Evolutionary conservation across 1,139 yeast species (phyloP).

Genomic region (Pichia sp.): DNA sequence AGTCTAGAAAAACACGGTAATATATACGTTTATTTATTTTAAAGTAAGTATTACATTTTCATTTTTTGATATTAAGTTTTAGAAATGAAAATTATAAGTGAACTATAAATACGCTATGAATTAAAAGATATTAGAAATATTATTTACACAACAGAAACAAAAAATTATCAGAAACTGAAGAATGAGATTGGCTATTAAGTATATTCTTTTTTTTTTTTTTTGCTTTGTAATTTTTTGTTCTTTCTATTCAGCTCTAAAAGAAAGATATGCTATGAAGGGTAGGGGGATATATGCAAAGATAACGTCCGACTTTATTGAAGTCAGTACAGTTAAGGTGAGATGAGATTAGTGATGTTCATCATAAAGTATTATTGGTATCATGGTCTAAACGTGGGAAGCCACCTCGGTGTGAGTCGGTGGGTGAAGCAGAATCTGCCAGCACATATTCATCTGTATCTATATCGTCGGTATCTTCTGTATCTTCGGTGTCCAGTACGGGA

Average conservation of each 20-base stretch:
- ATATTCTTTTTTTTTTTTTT: background rate
- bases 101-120: background rate
- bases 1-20: no score
- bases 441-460: slow-evolving; percentile 9
- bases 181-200: background rate
- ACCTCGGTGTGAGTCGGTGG: slow-evolving; percentile 3
- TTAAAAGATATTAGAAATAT: background rate
- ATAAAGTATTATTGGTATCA: background rate
- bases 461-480: slow-evolving; percentile 11
- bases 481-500: background rate
- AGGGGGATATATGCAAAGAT: background rate
- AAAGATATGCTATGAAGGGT: background rate
- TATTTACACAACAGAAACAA: background rate
- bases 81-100: background rate
- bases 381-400: slow-evolving; percentile 4
- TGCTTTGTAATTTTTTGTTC: background rate
- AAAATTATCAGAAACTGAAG: background rate
- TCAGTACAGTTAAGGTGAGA: background rate
- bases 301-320: background rate
- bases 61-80: background rate
- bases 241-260: background rate
- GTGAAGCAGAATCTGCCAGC: slow-evolving; percentile 7
- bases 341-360: background rate
- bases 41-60: no score
- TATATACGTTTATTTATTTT: no score